These are phyloP conservation scores for Blastosporella zonata DNA, from an alignment of 1,284 basidiomycete species.

Conservation along the genomic window DNA sequence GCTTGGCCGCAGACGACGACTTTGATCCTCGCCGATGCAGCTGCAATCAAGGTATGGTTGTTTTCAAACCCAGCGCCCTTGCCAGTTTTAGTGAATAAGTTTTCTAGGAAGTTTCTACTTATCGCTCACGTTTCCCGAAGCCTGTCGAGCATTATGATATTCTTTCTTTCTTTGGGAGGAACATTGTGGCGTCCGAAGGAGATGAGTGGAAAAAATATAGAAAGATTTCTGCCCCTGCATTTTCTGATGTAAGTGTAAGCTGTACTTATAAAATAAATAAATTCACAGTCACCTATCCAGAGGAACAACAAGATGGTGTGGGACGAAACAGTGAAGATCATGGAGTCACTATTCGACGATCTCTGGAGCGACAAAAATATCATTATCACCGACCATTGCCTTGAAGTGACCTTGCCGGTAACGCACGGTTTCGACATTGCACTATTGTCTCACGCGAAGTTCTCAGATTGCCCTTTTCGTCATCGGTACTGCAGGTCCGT, in stretches of 20 bases:
- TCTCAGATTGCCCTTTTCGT: conserved; percentile 53
- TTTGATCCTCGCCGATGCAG: conserved; percentile 33
- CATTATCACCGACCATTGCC: conserved; percentile 33
- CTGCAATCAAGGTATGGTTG: conserved; percentile 32
- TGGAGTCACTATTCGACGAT: conserved; percentile 39
- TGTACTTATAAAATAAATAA: not conserved
- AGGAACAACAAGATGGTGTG: conserved; percentile 57
- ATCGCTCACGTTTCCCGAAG: conserved; percentile 36
- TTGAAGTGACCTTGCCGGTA: conserved; percentile 48
- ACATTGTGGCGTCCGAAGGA: conserved; percentile 57
- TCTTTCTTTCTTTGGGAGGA: conserved; percentile 40
- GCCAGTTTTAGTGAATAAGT: not conserved
- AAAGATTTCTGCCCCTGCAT: conserved; percentile 42
- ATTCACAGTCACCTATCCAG: no score
- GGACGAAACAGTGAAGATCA: conserved; percentile 47
- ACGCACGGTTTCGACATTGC: conserved; percentile 9
- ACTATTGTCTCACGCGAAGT: not conserved
- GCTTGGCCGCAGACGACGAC: conserved; percentile 23
- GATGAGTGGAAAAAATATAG: conserved; percentile 62
- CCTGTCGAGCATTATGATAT: conserved; percentile 29
- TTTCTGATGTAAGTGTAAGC: conserved; percentile 31
- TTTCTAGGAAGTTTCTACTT: conserved; percentile 32
- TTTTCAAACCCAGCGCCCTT: not conserved
- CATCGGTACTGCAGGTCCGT: conserved; percentile 49
- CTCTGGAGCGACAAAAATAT: conserved; percentile 32